Evolutionary conservation across 2,329 filamentous ascomycete species (phyloP).

Genomic region (Beauveria sp.): DNA sequence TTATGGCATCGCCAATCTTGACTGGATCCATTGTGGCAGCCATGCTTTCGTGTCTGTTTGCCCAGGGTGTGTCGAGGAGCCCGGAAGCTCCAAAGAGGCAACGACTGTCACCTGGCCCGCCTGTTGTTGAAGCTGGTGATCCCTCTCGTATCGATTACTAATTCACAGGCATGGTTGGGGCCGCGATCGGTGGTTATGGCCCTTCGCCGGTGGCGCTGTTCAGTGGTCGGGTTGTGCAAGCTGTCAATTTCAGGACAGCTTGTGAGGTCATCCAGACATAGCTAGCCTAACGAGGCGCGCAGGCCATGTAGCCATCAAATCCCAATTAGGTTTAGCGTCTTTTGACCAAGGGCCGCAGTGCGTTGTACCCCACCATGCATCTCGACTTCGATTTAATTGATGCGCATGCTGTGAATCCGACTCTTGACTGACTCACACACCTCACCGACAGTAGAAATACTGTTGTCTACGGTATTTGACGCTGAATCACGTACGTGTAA

Average conservation of each 20-base stretch:
- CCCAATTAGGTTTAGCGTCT: slow-evolving; percentile 5
- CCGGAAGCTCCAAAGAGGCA: not conserved
- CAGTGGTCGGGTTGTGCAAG: not conserved
- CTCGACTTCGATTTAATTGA: not conserved
- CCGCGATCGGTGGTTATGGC: not conserved
- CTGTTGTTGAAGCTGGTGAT: not conserved
- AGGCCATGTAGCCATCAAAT: not conserved
- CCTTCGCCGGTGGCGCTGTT: not conserved
- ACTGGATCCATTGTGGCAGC: slow-evolving; percentile 22
- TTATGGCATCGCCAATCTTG: slow-evolving; percentile 32
- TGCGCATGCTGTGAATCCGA: not conserved
- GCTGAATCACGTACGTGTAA: not conserved
- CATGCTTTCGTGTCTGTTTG: slow-evolving; percentile 18
- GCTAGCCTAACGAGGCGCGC: not conserved
- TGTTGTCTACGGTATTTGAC: not conserved
- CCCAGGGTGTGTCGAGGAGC: not conserved
- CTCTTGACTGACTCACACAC: not conserved
- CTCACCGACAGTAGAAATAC: not conserved
- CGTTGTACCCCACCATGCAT: not conserved
- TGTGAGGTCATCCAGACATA: slow-evolving; percentile 7
- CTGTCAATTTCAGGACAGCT: slow-evolving; percentile 10
- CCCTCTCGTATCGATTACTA: not conserved
- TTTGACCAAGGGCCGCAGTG: not conserved
- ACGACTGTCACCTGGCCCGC: not conserved
- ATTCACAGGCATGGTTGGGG: not conserved